A percentile compares a stretch with the other conserved stretches of the same genome.
Evolutionary conservation across 2,329 filamentous ascomycete genomes (phyloP).

Genomic region (Ascochyta clinopodiicola): DNA sequence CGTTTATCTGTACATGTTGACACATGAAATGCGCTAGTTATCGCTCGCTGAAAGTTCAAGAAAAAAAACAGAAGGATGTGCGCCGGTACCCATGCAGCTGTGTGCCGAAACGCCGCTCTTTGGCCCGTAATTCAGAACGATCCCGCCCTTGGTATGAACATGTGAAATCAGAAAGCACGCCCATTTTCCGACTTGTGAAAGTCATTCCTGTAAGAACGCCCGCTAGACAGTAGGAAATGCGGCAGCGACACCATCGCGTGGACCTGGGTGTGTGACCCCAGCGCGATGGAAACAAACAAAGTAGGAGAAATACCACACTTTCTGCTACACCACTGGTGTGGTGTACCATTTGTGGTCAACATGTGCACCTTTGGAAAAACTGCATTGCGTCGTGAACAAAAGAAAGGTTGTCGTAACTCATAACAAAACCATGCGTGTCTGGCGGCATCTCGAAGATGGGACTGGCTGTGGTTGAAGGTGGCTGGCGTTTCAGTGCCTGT

Average conservation of each 20-base stretch:
- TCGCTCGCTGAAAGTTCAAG: neutral
- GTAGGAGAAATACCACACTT: constrained; percentile 4
- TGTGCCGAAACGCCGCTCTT: constrained; percentile 30
- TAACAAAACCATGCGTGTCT: constrained; percentile 14
- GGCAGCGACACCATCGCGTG: neutral
- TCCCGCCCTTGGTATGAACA: constrained; percentile 30
- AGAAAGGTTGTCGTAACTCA: constrained; percentile 28
- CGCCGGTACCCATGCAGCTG: constrained; percentile 30
- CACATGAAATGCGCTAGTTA: constrained; percentile 6
- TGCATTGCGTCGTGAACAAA: constrained; percentile 25
- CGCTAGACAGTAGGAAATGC: constrained; percentile 17
- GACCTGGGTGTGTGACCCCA: neutral
- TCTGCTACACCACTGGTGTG: neutral
- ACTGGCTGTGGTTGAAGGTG: neutral
- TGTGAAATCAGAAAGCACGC: constrained; percentile 22
- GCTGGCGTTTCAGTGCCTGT: constrained; percentile 16
- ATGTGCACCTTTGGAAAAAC: neutral
- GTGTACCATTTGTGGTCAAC: neutral
- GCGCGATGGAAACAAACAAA: constrained; percentile 5
- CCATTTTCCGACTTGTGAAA: constrained; percentile 37
- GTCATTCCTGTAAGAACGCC: constrained; percentile 37
- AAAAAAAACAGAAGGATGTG: constrained; percentile 14
- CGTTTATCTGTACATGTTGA: constrained; percentile 18
- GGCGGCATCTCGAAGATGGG: neutral
- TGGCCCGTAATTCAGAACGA: constrained; percentile 18